Conservation (phyloP, 768 basidiomycete genomes). For the Dendrothele bispora region DNA sequence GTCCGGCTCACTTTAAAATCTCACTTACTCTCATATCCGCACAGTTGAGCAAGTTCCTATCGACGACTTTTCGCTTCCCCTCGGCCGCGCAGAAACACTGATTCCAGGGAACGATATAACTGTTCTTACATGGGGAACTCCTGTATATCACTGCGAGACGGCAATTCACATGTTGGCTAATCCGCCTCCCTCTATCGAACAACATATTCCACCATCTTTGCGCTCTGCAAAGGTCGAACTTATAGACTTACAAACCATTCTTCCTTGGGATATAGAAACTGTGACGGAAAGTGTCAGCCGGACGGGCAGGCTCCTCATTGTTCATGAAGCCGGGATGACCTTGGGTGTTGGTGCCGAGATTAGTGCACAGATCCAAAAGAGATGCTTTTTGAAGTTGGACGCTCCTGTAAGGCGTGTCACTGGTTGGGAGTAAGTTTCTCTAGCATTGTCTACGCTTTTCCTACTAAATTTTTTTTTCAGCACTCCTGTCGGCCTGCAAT, state of each 20-base stretch:
- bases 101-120: slow-evolving; percentile 81
- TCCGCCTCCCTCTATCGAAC: slow-evolving; percentile 63
- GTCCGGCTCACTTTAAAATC: background rate
- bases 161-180: slow-evolving; percentile 72
- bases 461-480: slow-evolving; percentile 47
- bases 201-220: slow-evolving; percentile 62
- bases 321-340: slow-evolving; percentile 89
- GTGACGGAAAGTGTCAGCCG: slow-evolving; percentile 80
- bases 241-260: slow-evolving; percentile 85
- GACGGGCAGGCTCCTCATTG: slow-evolving; percentile 83
- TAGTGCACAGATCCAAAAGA: slow-evolving; percentile 85
- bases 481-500: slow-evolving; percentile 81
- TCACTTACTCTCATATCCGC: no score
- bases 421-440: slow-evolving; percentile 86
- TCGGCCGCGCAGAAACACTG: slow-evolving; percentile 79
- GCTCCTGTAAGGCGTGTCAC: slow-evolving; percentile 86
- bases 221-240: slow-evolving; percentile 79
- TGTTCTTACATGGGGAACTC: slow-evolving; percentile 90
- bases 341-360: slow-evolving; percentile 92
- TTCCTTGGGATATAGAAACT: slow-evolving; percentile 86
- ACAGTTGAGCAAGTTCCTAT: slow-evolving; percentile 89
- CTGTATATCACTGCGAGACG: slow-evolving; percentile 85
- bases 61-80: slow-evolving; percentile 83
- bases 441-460: slow-evolving; percentile 5
- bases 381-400: slow-evolving; percentile 84